Conservation (phyloP, 2,329 filamentous ascomycete genomes). For the Zopfia rhizophila region DNA sequence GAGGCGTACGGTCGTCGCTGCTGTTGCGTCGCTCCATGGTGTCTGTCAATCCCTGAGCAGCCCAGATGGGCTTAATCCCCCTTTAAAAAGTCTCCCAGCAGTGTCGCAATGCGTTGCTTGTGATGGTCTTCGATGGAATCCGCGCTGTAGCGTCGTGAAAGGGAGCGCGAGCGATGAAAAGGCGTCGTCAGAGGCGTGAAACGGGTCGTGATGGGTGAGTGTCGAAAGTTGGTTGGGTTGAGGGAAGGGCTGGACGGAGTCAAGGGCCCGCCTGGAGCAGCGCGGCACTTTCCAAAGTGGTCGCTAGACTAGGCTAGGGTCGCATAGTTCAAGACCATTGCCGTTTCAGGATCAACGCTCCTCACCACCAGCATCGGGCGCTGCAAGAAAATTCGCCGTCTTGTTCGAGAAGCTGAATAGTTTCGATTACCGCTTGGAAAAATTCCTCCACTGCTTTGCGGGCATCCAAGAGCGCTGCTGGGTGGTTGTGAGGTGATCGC, state of each 20-base stretch:
- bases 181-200: constrained; percentile 19
- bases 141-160: constrained; percentile 18
- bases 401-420: neutral
- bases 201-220: constrained; percentile 29
- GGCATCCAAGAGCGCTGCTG: too few relatives aligned
- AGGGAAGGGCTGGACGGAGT: constrained; percentile 25
- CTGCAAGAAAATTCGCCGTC: constrained; percentile 4
- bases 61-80: constrained; percentile 38
- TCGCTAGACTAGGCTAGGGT: constrained; percentile 29
- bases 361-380: constrained; percentile 23
- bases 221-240: constrained; percentile 22
- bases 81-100: constrained; percentile 33
- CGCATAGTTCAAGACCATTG: constrained; percentile 25
- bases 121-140: constrained; percentile 18
- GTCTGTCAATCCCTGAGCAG: constrained; percentile 42
- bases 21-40: constrained; percentile 52
- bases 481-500: constrained; percentile 1
- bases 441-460: constrained; percentile 7
- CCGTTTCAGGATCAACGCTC: constrained; percentile 42
- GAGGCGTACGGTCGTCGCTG: constrained; percentile 36
- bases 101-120: constrained; percentile 25
- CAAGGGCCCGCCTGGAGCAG: constrained; percentile 26
- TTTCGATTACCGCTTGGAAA: neutral
- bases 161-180: constrained; percentile 19
- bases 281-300: constrained; percentile 36